Conservation (phyloP, 2,329 filamentous ascomycete genomes). For the Blumeriella jaapii region DNA sequence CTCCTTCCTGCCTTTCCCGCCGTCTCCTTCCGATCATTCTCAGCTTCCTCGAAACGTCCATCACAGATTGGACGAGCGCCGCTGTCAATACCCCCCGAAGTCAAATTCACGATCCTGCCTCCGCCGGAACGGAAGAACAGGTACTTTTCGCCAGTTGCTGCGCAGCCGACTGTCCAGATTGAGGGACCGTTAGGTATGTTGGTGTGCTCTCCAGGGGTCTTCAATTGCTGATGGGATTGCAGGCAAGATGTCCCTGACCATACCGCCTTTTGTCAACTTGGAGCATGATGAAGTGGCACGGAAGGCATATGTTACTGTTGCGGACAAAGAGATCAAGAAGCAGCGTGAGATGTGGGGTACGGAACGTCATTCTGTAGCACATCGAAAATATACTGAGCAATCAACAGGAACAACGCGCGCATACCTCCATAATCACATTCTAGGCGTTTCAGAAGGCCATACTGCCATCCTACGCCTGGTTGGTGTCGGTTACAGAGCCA, state of each 20-base stretch:
- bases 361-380: not conserved
- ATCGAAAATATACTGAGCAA: constrained; percentile 5
- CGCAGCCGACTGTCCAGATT: constrained; percentile 59
- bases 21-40: constrained; percentile 48
- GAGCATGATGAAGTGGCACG: constrained; percentile 51
- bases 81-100: constrained; percentile 71
- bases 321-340: constrained; percentile 54
- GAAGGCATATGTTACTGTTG: constrained; percentile 57
- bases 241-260: constrained; percentile 64
- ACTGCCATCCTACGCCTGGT: constrained; percentile 86
- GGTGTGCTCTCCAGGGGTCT: not conserved
- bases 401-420: constrained; percentile 71
- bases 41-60: constrained; percentile 49
- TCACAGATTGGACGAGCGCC: constrained; percentile 83
- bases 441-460: constrained; percentile 93
- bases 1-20: constrained; percentile 60
- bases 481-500: constrained; percentile 89
- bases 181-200: constrained; percentile 65
- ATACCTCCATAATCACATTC: constrained; percentile 80
- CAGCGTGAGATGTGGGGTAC: constrained; percentile 87
- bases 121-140: constrained; percentile 28
- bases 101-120: constrained; percentile 62
- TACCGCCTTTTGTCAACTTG: constrained; percentile 71
- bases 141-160: constrained; percentile 36
- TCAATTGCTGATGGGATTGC: constrained; percentile 3